Evolutionary conservation across 176 grass and related monocot genomes (phyloP), one percentile per base, ranked within the genome.

Genomic region (Ampelocalamus luodianensis): DNA sequence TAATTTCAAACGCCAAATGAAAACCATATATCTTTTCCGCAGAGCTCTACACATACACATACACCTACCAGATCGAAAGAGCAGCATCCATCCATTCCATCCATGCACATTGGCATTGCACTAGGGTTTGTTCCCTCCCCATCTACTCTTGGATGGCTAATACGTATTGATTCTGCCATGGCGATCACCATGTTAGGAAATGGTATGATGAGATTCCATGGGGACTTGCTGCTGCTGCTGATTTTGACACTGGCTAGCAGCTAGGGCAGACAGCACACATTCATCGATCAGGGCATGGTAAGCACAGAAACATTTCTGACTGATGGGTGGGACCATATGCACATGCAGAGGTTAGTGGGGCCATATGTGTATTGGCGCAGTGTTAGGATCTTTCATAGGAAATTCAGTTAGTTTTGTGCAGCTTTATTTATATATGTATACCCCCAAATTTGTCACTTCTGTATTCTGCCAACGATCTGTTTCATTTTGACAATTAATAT

Each of bases 1-100:
- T n/a, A n/a, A n/a, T n/a, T 81, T 87, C 78, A 88, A 83, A 79
- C 26, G 23, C 80, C 45, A 20, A 78, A 83, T 88, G 74, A 88
- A 60, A 44, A 0, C 16, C 50, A 13, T n/a, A n/a, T n/a, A n/a
- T 71, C 18, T 42, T 43, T 82, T 58, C 14, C 80, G 18, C 51
- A 8, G 15, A 48, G 15, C 10, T 16, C 10, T 4, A 27, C 1
- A 18, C 1, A 54, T 27, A 32, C 23, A 26, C 23, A 59, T 24
- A 56, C 27, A 64, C 48, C 39, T 44, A 11, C 3, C 2, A 11
- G 43, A 44, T 44, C 43, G 43, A 44, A 40, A 78, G 75, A 55
- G 62, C 74, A 26, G 66, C 54, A 36, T 59, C 69, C 34, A 61
- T 65, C 64, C 64, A 18, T 10, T 59, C 69, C 34, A 61, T 65